Evolutionary conservation across 208 protist genomes (phyloP).

Genomic region (Crithidia acanthocephali): DNA sequence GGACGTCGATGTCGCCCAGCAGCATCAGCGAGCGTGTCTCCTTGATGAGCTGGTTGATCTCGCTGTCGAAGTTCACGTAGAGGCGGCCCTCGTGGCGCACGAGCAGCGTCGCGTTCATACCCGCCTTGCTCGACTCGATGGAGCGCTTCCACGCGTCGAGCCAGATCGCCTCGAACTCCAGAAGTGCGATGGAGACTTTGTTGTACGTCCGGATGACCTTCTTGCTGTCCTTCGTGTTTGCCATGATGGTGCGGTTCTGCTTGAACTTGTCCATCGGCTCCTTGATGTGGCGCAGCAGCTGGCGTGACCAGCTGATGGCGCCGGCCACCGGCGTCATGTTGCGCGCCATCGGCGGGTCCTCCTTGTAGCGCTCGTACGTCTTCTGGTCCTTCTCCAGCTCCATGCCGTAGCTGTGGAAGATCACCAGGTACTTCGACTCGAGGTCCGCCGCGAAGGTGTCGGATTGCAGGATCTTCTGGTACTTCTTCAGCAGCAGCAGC

Average conservation of each 20-base stretch:
- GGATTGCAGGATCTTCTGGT: constrained; percentile 93
- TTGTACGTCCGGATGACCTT: constrained; percentile 98
- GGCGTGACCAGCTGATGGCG: constrained; percentile 95
- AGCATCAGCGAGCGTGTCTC: constrained; percentile 95
- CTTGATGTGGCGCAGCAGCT: constrained; percentile 97
- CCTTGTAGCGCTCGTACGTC: constrained; percentile 96
- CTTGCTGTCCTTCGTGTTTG: constrained; percentile 95
- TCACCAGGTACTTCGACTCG: constrained; percentile 95
- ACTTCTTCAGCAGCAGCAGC: constrained; percentile 93
- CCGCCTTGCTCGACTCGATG: constrained; percentile 93
- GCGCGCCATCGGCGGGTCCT: constrained; percentile 93
- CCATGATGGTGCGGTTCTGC: constrained; percentile 94
- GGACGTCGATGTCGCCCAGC: constrained; percentile 94
- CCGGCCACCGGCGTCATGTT: constrained; percentile 96
- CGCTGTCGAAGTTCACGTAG: constrained; percentile 98
- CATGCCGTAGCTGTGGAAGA: constrained; percentile 97
- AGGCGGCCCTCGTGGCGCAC: constrained; percentile 95
- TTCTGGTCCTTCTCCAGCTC: constrained; percentile 97
- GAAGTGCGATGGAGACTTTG: constrained; percentile 93
- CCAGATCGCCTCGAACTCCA: constrained; percentile 97
- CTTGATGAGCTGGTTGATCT: constrained; percentile 97
- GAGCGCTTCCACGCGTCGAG: constrained; percentile 95
- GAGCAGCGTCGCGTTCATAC: constrained; percentile 96
- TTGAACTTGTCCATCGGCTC: constrained; percentile 97
- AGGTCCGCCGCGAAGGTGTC: constrained; percentile 94